phyloP scores from a whole-genome alignment of 2,329 filamentous ascomycete genomes.

The Talaromyces sp. region DNA sequence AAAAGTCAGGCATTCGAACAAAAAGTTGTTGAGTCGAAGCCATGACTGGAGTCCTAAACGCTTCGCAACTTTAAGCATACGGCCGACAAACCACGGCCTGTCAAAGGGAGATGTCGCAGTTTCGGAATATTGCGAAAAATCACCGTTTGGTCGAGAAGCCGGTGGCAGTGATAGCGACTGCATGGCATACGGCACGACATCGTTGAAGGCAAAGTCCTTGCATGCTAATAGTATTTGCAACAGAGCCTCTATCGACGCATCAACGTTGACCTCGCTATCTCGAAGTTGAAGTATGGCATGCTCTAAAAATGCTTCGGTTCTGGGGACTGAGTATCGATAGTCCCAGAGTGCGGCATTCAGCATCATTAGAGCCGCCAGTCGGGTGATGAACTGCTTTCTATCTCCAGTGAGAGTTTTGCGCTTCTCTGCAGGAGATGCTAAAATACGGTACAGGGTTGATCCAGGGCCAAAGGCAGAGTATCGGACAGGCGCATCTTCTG shows the following conservation, averaged over 20 bases:
- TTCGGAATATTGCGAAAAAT: constrained; percentile 30
- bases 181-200: background rate
- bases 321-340: constrained; percentile 31
- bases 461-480: constrained; percentile 28
- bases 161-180: background rate
- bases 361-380: constrained; percentile 35
- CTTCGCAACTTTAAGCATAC: constrained; percentile 41
- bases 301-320: constrained; percentile 32
- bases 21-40: constrained; percentile 34
- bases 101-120: constrained; percentile 26
- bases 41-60: constrained; percentile 33
- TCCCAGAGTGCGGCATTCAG: constrained; percentile 42
- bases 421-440: constrained; percentile 31
- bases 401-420: constrained; percentile 35
- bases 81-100: constrained; percentile 39
- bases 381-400: constrained; percentile 39
- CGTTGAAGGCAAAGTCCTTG: constrained; percentile 27
- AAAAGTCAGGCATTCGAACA: constrained; percentile 36
- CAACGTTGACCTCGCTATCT: constrained; percentile 36
- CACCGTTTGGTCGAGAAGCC: constrained; percentile 16
- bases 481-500: constrained; percentile 22
- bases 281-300: constrained; percentile 31
- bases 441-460: constrained; percentile 32
- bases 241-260: constrained; percentile 37
- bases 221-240: constrained; percentile 39